phyloP scores from a whole-genome alignment of 306 rosid species.

The Coriaria nepalensis region DNA sequence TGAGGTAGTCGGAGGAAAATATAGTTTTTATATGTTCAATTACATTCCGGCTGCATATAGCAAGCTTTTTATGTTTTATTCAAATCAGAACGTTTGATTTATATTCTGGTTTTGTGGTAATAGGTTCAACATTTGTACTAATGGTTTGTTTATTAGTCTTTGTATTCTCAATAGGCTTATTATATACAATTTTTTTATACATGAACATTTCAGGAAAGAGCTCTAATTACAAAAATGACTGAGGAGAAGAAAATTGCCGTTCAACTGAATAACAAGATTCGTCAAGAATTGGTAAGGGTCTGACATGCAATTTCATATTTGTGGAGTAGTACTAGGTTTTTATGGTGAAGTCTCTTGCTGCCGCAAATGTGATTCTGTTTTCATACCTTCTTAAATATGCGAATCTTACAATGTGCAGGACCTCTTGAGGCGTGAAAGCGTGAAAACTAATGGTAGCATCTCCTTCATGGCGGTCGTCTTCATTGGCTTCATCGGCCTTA shows the following conservation, averaged over 20 bases:
- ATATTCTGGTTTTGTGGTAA: neutral
- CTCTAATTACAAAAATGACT: constrained; percentile 46
- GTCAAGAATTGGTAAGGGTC: constrained; percentile 70
- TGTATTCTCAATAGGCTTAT: neutral
- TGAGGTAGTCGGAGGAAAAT: neutral
- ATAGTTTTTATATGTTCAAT: neutral
- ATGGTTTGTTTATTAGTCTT: neutral
- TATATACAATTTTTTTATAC: neutral
- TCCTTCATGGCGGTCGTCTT: constrained; percentile 42
- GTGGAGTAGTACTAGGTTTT: neutral
- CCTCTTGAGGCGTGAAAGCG: constrained; percentile 49
- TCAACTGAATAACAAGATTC: constrained; percentile 55
- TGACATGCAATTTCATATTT: neutral
- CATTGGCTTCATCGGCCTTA: constrained; percentile 53
- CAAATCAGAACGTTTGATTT: neutral
- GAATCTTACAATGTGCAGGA: constrained; percentile 38
- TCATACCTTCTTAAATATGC: neutral
- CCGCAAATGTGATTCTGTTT: neutral
- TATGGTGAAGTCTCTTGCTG: neutral
- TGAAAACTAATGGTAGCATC: constrained; percentile 46
- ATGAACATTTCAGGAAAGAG: constrained; percentile 39
- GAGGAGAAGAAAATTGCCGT: constrained; percentile 57
- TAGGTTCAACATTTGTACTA: neutral
- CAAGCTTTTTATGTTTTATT: neutral
- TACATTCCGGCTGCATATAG: neutral